Percentiles rank a stretch among this genome's conserved stretches.
Conservation (phyloP, 108 stramenopile genomes). For the Skeletonema marinoi region DNA sequence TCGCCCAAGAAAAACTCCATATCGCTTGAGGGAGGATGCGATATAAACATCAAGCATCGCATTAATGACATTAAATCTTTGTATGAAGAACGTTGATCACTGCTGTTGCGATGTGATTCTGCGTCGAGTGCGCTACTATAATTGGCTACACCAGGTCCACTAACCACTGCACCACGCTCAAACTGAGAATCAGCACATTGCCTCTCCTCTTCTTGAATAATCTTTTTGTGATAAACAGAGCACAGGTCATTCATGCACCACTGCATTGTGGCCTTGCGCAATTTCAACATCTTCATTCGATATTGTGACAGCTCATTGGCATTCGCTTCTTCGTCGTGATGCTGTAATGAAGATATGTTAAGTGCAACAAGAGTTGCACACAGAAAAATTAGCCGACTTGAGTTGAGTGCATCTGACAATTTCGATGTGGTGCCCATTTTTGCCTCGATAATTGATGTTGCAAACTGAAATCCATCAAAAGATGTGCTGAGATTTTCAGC, state of each 20-base stretch:
- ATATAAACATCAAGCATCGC: slow-evolving; percentile 65
- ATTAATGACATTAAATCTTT: slow-evolving; percentile 39
- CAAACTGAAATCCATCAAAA: slow-evolving; percentile 55
- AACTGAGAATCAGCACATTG: slow-evolving; percentile 2
- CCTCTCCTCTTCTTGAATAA: slow-evolving; percentile 12
- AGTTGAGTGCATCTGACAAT: slow-evolving; percentile 31
- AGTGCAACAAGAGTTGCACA: slow-evolving; percentile 46
- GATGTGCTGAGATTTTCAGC: slow-evolving; percentile 44
- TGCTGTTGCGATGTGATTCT: not conserved
- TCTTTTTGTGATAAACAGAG: slow-evolving; percentile 6
- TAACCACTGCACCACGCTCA: slow-evolving; percentile 19
- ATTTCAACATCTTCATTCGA: slow-evolving; percentile 7
- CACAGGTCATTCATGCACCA: slow-evolving; percentile 62
- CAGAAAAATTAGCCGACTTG: slow-evolving; percentile 65
- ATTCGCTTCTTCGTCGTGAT: not conserved
- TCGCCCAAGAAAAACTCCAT: slow-evolving; percentile 42
- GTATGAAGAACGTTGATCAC: slow-evolving; percentile 13
- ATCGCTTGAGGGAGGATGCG: slow-evolving; percentile 39
- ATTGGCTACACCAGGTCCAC: slow-evolving; percentile 57
- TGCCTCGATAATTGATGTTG: slow-evolving; percentile 48
- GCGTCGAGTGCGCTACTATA: slow-evolving; percentile 57
- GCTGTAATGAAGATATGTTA: not conserved
- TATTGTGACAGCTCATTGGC: not conserved
- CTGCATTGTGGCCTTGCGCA: slow-evolving; percentile 17
- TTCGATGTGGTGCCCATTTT: slow-evolving; percentile 31